These are phyloP conservation scores for Geopyxis carbonaria DNA, from an alignment of 495 filamentous ascomycete genomes.

Conservation along the genomic window DNA sequence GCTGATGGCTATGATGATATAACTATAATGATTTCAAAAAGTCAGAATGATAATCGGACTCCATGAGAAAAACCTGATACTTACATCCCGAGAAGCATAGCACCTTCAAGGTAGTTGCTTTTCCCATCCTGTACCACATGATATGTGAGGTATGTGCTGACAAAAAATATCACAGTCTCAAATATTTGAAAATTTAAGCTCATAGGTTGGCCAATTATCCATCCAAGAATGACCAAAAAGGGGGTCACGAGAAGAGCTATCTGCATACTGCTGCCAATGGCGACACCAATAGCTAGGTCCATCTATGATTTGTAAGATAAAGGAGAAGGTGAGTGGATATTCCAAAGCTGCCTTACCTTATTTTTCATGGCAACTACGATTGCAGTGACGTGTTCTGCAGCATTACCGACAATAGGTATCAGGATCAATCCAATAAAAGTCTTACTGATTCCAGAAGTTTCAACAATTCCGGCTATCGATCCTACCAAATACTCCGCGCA, in stretches of 20 bases:
- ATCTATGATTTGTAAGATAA: conserved; percentile 33
- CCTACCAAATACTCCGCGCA: conserved; percentile 89
- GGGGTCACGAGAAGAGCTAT: conserved; percentile 89
- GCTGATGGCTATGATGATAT: conserved; percentile 70
- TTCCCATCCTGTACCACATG: conserved; percentile 88
- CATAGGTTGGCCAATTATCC: conserved; percentile 74
- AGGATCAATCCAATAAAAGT: conserved; percentile 93
- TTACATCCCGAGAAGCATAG: conserved; percentile 66
- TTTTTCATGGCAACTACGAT: conserved; percentile 80
- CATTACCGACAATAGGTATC: conserved; percentile 93
- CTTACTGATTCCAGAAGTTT: conserved; percentile 71
- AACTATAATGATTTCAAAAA: conserved; percentile 33
- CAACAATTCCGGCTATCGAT: conserved; percentile 77
- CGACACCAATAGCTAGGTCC: conserved; percentile 89
- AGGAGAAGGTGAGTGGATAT: neutral
- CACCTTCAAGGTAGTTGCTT: conserved; percentile 87
- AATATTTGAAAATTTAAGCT: conserved; percentile 82
- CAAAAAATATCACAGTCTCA: conserved; percentile 85
- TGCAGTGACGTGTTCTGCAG: conserved; percentile 91
- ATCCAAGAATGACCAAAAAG: conserved; percentile 76
- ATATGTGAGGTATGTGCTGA: conserved; percentile 77
- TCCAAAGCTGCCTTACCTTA: conserved; percentile 43
- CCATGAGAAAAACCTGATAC: conserved; percentile 20
- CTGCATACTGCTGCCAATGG: conserved; percentile 84
- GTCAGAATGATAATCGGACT: neutral